Evolutionary conservation across 148 eudicot genomes (phyloP), one percentile per base, ranked within the genome.

Genomic region (Diospyros kaki): DNA sequence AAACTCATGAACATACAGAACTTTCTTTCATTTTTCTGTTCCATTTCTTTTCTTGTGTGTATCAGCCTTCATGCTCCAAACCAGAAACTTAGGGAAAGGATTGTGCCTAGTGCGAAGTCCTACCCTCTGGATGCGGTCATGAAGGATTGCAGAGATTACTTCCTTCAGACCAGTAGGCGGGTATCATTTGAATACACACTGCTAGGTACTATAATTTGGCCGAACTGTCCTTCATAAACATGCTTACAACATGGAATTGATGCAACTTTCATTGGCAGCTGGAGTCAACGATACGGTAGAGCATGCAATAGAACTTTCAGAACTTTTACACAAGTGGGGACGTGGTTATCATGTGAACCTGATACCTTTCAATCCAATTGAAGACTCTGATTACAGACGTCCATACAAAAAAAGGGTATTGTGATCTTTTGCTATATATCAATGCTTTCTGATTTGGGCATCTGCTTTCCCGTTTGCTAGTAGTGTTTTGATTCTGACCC

Each of bases 31-130:
- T 43, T 8, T 17, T 66, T 45, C 38, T 5, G 15, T 52, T 52
- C 64, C 13, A 38, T 73, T 10, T 58, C 14, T 48, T 64, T 9
- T 42, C 65, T 42, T 58, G 71, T 82, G 53, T 80, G 72, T 68
- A 58, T 86, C 90, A 96, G 99, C 86, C 84, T 96, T 77, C 99
- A 96, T 84, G 99, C 99, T 81, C 98, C 99, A 18, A 96, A 93
- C 81, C 99, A 96, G 92, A 88, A 86, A 80, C 93, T 96, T 51
- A 80, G 99, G 80, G 99, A 96, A 85, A 80, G 45, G 58, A 89
- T 96, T 66, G 99, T 96, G 77, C 99, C 99, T 55, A 96, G 99
- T 87, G 99, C 99, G 53, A 96, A 91, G 82, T 85, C 95, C 28
- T 96, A 96, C 68, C 99, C 98, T 70, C 72, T 96, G 86, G 93